Evolutionary conservation across 2,329 filamentous ascomycete species (phyloP).

Genomic region (Fusarium robinianum): DNA sequence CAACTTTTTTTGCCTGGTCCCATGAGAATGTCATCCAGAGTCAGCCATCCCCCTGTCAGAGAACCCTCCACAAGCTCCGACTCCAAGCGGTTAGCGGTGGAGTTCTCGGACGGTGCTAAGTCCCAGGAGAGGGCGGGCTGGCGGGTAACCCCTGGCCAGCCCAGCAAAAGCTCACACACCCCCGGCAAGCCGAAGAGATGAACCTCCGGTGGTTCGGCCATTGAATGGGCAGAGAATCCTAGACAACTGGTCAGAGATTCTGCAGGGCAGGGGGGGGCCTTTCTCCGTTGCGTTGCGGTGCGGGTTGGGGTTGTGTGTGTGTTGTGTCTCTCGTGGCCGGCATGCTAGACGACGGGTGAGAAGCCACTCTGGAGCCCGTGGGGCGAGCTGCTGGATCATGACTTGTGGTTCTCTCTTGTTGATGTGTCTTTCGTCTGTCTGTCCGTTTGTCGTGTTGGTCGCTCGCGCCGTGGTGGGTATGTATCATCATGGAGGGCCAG

Average conservation of each 20-base stretch:
- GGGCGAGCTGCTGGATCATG: not conserved
- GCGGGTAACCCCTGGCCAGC: too few species aligned
- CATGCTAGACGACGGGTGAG: slow-evolving; percentile 1
- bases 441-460: not conserved
- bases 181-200: slow-evolving; percentile 24
- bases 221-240: slow-evolving; percentile 19
- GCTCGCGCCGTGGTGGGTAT: not conserved
- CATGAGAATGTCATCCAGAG: not conserved
- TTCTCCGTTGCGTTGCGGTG: slow-evolving; percentile 3
- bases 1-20: slow-evolving; percentile 2
- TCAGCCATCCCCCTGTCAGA: not conserved
- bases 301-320: too few species aligned
- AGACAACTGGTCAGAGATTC: slow-evolving; percentile 13
- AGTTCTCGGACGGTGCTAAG: too few species aligned
- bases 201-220: slow-evolving; percentile 17
- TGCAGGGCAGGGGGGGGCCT: too few species aligned
- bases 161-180: slow-evolving; percentile 21
- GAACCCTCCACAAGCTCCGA: not conserved
- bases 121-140: too few species aligned
- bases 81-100: slow-evolving; percentile 21
- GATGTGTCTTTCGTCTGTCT: not conserved
- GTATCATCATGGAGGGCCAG: too few species aligned
- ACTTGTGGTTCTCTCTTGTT: not conserved
- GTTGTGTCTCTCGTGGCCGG: too few species aligned
- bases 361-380: slow-evolving; percentile 21